Evolutionary conservation across 1,284 basidiomycete species (phyloP).

Genomic region (Gomphus sp.): DNA sequence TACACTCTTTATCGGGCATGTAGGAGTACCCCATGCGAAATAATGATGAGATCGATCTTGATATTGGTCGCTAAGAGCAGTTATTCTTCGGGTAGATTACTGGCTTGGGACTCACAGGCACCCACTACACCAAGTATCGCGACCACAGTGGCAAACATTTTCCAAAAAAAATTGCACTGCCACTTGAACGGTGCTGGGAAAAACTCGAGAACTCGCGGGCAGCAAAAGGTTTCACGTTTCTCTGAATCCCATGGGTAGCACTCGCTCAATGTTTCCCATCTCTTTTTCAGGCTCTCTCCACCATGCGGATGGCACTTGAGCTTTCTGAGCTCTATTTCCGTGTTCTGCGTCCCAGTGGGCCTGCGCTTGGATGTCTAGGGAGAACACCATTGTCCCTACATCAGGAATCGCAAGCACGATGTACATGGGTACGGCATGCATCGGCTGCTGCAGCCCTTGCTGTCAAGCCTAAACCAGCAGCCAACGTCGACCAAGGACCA

Average conservation of each 20-base stretch:
- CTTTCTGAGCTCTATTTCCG: constrained; percentile 5
- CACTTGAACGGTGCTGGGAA: not conserved
- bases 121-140: not conserved
- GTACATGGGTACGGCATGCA: constrained; percentile 5
- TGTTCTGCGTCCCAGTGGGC: not conserved
- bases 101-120: not conserved
- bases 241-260: not conserved
- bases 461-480: constrained; percentile 1
- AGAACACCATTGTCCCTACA: not conserved
- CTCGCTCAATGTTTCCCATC: not conserved
- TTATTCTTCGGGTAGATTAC: not conserved
- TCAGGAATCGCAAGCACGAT: not conserved
- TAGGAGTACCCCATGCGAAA: too few relatives aligned
- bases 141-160: not conserved
- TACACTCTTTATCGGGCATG: too few relatives aligned
- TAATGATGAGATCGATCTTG: too few relatives aligned
- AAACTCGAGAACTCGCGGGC: not conserved
- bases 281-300: not conserved
- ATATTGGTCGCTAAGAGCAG: too few relatives aligned
- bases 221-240: not conserved
- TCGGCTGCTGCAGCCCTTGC: constrained; percentile 14
- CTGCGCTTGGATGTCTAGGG: not conserved
- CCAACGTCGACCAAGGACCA: not conserved
- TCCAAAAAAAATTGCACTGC: not conserved
- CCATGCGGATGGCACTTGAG: constrained; percentile 2